Percentiles rank a stretch among this genome's conserved stretches.
phyloP scores from a whole-genome alignment of 768 basidiomycete species.

The Suillus paluster region DNA sequence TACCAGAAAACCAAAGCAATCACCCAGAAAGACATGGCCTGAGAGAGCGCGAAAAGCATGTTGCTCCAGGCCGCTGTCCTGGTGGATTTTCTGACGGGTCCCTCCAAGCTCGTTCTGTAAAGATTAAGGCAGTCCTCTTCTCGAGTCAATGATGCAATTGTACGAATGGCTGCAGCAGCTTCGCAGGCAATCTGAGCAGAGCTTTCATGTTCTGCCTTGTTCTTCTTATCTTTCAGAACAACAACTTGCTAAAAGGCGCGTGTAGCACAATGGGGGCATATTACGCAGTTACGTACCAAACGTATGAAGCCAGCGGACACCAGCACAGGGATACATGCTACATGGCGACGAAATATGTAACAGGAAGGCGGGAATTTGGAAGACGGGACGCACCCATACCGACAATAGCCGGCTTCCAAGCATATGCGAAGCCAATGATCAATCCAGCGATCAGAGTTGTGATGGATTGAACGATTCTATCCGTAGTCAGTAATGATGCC shows the following conservation, averaged over 20 bases:
- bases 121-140: conserved; percentile 76
- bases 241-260: conserved; percentile 63
- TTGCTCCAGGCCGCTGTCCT: conserved; percentile 66
- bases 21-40: conserved; percentile 76
- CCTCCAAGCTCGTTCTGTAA: conserved; percentile 74
- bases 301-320: conserved; percentile 83
- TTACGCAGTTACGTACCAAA: conserved; percentile 48
- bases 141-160: conserved; percentile 86
- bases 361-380: no score
- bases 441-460: conserved; percentile 72
- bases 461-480: conserved; percentile 75
- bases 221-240: conserved; percentile 82
- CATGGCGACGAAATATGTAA: neutral
- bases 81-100: conserved; percentile 68
- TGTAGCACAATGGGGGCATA: neutral
- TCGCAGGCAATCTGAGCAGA: conserved; percentile 95
- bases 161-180: conserved; percentile 87
- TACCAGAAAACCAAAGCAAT: conserved; percentile 87
- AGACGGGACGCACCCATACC: conserved; percentile 61
- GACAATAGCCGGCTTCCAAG: conserved; percentile 81
- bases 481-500: neutral
- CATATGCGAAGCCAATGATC: conserved; percentile 76
- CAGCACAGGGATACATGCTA: conserved; percentile 71
- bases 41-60: conserved; percentile 72
- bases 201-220: conserved; percentile 76